Evolutionary conservation across 768 basidiomycete genomes (phyloP).

Genomic region (Scleroderma bovista): DNA sequence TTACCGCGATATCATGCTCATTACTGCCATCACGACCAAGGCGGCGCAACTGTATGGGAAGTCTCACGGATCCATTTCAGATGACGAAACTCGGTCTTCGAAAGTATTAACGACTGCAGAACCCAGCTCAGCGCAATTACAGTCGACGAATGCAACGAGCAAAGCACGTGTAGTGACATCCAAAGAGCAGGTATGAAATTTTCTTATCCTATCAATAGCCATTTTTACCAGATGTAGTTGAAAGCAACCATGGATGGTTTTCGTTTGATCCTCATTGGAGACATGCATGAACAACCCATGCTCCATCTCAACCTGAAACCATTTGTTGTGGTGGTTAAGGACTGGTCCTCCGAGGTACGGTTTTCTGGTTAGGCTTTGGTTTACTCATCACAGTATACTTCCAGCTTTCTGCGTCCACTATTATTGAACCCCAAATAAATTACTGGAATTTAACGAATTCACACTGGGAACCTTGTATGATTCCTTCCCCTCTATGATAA

Average conservation of each 20-base stretch:
- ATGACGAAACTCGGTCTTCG: conserved; percentile 5
- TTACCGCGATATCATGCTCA: conserved; percentile 88
- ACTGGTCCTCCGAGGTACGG: conserved; percentile 89
- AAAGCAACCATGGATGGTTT: conserved; percentile 88
- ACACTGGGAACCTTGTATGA: conserved; percentile 91
- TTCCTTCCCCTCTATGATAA: conserved; percentile 7
- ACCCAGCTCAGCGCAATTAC: conserved; percentile 3
- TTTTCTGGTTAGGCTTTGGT: background rate
- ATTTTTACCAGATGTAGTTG: conserved; percentile 42
- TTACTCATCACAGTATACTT: background rate
- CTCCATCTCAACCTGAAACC: conserved; percentile 84
- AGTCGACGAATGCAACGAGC: conserved; percentile 16
- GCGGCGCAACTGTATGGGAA: conserved; percentile 70
- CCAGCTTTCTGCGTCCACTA: conserved; percentile 80
- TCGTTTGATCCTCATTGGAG: conserved; percentile 89
- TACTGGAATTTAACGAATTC: conserved; percentile 98
- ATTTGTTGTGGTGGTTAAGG: conserved; percentile 75
- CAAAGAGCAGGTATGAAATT: conserved; percentile 67
- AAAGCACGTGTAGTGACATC: conserved; percentile 53
- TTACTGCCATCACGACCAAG: conserved; percentile 79
- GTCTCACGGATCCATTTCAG: conserved; percentile 28
- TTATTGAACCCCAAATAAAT: conserved; percentile 76
- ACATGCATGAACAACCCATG: conserved; percentile 91
- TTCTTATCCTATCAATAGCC: background rate
- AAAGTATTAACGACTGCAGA: conserved; percentile 1